phyloP scores from a whole-genome alignment of 1,139 yeast species.

The Pneumocystis oryctolagi region DNA sequence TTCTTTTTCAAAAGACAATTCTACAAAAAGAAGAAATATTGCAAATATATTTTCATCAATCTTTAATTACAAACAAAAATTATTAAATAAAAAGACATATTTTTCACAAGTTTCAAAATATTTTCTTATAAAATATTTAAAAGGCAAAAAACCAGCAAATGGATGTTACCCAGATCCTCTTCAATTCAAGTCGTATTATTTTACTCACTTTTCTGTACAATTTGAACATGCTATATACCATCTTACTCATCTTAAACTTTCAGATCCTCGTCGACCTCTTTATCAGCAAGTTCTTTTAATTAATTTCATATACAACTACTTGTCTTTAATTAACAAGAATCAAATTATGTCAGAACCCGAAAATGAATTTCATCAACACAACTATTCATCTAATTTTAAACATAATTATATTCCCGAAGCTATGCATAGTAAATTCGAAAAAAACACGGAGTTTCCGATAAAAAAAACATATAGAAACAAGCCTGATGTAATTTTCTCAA shows the following conservation, averaged over 20 bases:
- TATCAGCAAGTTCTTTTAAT: constrained; percentile 84
- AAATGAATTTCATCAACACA: neutral
- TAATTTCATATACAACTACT: constrained; percentile 93
- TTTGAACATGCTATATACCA: constrained; percentile 92
- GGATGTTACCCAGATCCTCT: neutral
- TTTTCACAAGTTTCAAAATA: neutral
- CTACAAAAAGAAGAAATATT: neutral
- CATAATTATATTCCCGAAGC: neutral
- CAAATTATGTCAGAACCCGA: neutral
- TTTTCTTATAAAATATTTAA: neutral
- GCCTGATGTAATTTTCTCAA: neutral
- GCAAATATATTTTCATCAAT: neutral
- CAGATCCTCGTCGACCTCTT: constrained; percentile 81
- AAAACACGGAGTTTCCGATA: neutral
- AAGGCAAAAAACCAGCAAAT: neutral
- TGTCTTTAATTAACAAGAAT: constrained; percentile 78
- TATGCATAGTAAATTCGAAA: neutral
- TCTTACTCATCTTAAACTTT: constrained; percentile 77
- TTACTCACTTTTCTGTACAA: constrained; percentile 65
- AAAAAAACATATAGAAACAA: neutral
- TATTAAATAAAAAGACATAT: neutral
- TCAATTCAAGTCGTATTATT: constrained; percentile 7
- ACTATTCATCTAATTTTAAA: neutral
- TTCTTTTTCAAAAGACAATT: neutral
- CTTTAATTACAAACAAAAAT: neutral